Evolutionary conservation across 2,329 filamentous ascomycete species (phyloP).

Genomic region (Leptographium lundbergii): DNA sequence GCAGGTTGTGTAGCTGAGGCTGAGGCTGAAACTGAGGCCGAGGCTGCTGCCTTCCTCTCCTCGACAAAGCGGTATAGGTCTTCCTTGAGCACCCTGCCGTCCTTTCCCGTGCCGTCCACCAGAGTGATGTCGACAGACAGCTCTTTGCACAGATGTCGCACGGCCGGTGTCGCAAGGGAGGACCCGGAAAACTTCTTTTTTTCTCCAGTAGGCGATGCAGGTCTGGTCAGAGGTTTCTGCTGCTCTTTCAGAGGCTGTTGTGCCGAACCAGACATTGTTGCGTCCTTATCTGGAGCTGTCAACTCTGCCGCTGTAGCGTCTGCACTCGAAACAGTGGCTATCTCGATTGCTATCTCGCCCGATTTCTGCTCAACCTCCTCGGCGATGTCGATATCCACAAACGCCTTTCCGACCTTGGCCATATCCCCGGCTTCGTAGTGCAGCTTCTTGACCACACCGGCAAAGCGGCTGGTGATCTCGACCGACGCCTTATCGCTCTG

Average conservation of each 20-base stretch:
- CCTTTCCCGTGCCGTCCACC: slow-evolving; percentile 74
- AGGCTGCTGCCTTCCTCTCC: slow-evolving; percentile 24
- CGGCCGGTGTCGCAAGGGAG: slow-evolving; percentile 75
- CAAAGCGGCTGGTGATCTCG: slow-evolving; percentile 90
- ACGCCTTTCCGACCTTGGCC: slow-evolving; percentile 85
- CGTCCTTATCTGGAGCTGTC: background rate
- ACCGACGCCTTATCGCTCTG: slow-evolving; percentile 91
- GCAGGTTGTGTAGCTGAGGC: slow-evolving; percentile 15
- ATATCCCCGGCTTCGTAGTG: slow-evolving; percentile 95
- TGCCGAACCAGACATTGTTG: background rate
- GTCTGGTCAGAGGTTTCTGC: background rate
- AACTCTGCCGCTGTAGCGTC: background rate
- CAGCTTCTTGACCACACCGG: slow-evolving; percentile 90
- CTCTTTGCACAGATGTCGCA: slow-evolving; percentile 76
- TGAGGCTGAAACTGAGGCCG: slow-evolving; percentile 6
- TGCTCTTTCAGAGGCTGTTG: background rate
- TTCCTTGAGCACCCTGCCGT: slow-evolving; percentile 84
- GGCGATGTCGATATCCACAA: slow-evolving; percentile 90
- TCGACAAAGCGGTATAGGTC: slow-evolving; percentile 68
- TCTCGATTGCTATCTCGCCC: slow-evolving; percentile 8
- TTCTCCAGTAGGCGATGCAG: background rate
- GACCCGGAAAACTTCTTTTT: slow-evolving; percentile 45
- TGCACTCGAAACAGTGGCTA: background rate
- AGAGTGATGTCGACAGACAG: slow-evolving; percentile 65
- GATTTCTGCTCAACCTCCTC: slow-evolving; percentile 40